A percentile compares a stretch with the other conserved stretches of the same genome.
phyloP scores from a whole-genome alignment of 305 asterid species.

The Ilex paraguariensis region DNA sequence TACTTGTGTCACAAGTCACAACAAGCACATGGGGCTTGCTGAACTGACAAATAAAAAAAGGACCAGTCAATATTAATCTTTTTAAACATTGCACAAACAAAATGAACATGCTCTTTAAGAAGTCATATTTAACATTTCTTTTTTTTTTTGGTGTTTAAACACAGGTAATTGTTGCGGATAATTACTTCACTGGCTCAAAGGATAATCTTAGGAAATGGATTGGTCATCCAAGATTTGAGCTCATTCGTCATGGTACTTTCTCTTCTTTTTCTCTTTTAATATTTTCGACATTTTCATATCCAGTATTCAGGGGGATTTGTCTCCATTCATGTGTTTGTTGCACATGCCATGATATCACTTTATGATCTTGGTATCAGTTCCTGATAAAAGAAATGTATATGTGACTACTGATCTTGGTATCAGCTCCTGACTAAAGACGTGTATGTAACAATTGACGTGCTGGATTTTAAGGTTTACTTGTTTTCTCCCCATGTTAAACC shows the following conservation, averaged over 20 bases:
- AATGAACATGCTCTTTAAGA: too few relatives aligned
- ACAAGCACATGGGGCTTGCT: too few relatives aligned
- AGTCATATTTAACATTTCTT: not conserved
- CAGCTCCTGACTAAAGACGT: too few relatives aligned
- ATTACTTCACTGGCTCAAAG: slow-evolving; percentile 5
- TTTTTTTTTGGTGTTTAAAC: not conserved
- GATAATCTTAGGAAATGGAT: slow-evolving; percentile 1
- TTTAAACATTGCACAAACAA: too few relatives aligned
- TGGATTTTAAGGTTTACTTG: too few relatives aligned
- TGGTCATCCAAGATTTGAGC: slow-evolving; percentile 5
- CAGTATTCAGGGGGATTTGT: not conserved
- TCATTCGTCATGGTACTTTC: slow-evolving; percentile 1
- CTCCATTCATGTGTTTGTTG: not conserved
- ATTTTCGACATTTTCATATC: not conserved
- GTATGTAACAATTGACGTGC: too few relatives aligned
- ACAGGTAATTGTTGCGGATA: slow-evolving; percentile 4
- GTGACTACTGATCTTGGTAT: too few relatives aligned
- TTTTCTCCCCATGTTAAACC: too few relatives aligned
- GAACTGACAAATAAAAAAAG: too few relatives aligned
- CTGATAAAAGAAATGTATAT: too few relatives aligned
- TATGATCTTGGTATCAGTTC: not conserved
- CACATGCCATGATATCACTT: not conserved
- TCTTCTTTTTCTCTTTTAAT: not conserved
- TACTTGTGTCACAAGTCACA: too few relatives aligned
- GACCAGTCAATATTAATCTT: too few relatives aligned